Evolutionary conservation across 2,329 filamentous ascomycete genomes (phyloP).

Genomic region (Colletotrichum sp.): DNA sequence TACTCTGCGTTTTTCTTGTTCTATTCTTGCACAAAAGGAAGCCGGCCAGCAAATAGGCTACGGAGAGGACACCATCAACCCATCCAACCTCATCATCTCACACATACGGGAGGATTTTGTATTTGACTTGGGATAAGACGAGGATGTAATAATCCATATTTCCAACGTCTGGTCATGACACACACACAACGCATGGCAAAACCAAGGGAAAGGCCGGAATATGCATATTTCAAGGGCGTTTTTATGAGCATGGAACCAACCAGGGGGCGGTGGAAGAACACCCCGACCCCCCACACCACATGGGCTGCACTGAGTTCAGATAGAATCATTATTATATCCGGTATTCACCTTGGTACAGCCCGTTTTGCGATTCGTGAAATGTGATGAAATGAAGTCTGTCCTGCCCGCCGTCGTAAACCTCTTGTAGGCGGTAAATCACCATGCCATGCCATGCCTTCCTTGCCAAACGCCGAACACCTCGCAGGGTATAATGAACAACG

Average conservation of each 20-base stretch:
- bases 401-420: neutral
- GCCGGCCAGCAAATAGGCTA: neutral
- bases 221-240: conserved; percentile 19
- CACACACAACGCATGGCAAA: neutral
- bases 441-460: neutral
- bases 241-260: neutral
- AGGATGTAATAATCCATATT: neutral
- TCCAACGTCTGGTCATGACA: neutral
- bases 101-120: neutral
- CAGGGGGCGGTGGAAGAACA: neutral
- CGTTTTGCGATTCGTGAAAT: neutral
- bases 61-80: neutral
- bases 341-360: neutral
- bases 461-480: neutral
- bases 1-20: neutral
- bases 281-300: neutral
- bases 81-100: neutral
- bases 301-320: conserved; percentile 11
- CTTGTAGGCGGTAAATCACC: neutral
- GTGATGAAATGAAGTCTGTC: neutral
- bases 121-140: neutral
- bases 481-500: conserved; percentile 14
- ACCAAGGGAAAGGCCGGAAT: conserved; percentile 9
- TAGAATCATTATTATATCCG: conserved; percentile 6
- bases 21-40: conserved; percentile 8